Base-by-base conservation (phyloP, 2,329 filamentous ascomycete species). In the Fusarium floridanum region DNA sequence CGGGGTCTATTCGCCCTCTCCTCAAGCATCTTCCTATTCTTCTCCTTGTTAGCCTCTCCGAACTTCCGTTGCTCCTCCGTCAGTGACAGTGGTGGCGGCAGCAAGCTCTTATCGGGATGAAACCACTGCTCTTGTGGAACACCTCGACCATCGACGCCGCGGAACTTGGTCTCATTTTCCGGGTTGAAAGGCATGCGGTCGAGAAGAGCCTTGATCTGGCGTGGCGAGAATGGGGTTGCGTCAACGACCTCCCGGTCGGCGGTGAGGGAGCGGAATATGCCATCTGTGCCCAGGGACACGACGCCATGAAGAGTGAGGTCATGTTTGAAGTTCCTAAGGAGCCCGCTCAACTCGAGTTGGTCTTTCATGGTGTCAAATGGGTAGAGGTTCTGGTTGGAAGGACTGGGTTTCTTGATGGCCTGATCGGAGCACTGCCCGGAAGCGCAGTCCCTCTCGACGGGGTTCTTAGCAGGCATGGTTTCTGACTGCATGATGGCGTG, bases 161-260 rank as follows among this genome's bases (percentile, higher is more conserved):
- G 43, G 6, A 50, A 61, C 10, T 37, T 24, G 32, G 22, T 34
- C 12, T 61, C 64, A 6, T 24, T 50, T 34, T 61, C 17, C 11
- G 43, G 39, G 22, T 61, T 41, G 17, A 41, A 66, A 17, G 41
- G 56, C 27, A 66, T 48, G 24, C 64, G 41, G n/a, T 66, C 56
- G 12, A 61, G 56, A 4, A 61, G 39, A 3, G 56, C 56, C 24
- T 66, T 66, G 56, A 66, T 61, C 22, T 55, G 17, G 10, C 20
- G 43, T 29, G 64, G 56, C 34, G 55, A 34, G 17, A 66, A 36
- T 6, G 64, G 32, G 12, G 16, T 34, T 14, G 56, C 56, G 27
- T 66, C 64, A 20, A 41, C 43, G 5, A 61, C 56, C 9, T 66
- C 34, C 24, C 56, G 64, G 34, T 66, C 64, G 12, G 56, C 56